Conservation (phyloP, 257 asterid species). For the Leptodermis oblonga region DNA sequence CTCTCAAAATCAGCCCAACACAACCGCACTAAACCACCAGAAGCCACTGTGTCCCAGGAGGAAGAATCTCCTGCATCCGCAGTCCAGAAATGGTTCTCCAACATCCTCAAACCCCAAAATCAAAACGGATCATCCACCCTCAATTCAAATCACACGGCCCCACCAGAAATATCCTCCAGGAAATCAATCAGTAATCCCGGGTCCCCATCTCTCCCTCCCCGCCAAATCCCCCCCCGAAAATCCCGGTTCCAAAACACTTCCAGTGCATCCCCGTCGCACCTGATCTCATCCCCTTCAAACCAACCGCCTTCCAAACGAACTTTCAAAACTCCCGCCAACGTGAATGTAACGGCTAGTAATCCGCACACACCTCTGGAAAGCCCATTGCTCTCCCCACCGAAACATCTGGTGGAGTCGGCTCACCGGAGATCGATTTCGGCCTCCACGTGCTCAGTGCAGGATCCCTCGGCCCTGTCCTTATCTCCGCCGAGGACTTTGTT, state of each 20-base stretch:
- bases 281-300: constrained; percentile 31
- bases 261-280: constrained; percentile 42
- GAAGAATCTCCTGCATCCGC: constrained; percentile 44
- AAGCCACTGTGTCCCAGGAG: constrained; percentile 24
- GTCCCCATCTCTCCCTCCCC: constrained; percentile 55
- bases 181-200: too few species aligned
- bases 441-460: constrained; percentile 42
- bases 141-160: constrained; percentile 3
- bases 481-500: too few species aligned
- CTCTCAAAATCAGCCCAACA: constrained; percentile 53
- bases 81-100: constrained; percentile 55
- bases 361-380: constrained; percentile 26
- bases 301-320: constrained; percentile 44
- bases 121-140: neutral
- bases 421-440: constrained; percentile 59
- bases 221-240: constrained; percentile 57
- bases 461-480: constrained; percentile 12
- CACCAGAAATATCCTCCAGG: too few species aligned
- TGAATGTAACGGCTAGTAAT: constrained; percentile 18
- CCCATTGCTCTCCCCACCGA: constrained; percentile 62
- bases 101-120: constrained; percentile 38
- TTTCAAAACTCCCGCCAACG: constrained; percentile 33
- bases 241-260: constrained; percentile 69
- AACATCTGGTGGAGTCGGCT: constrained; percentile 39
- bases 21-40: constrained; percentile 43